These are phyloP conservation scores for Cutaneotrichosporon mucoides DNA, from an alignment of 1,284 basidiomycete species.

Conservation along the genomic window DNA sequence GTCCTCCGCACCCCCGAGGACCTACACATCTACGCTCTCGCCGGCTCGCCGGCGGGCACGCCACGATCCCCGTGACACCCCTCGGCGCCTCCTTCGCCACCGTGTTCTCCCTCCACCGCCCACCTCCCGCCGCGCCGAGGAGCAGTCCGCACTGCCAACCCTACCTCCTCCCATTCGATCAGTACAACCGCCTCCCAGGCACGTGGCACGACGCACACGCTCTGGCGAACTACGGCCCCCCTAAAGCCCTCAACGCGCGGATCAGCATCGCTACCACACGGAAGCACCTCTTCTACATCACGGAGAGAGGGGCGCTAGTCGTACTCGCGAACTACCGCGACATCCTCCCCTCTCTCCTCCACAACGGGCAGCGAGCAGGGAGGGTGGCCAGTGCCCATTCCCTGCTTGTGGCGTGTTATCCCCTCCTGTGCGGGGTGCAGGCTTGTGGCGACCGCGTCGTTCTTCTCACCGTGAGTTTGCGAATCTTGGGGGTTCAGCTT, in stretches of 20 bases:
- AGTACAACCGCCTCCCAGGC: background rate
- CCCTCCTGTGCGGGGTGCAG: background rate
- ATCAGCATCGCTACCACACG: background rate
- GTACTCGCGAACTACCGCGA: slow-evolving; percentile 28
- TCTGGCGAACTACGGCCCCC: background rate
- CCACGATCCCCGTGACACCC: slow-evolving; percentile 10
- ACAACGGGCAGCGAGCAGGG: background rate
- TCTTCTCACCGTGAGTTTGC: background rate
- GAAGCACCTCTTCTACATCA: slow-evolving; percentile 25
- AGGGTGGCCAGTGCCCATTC: background rate
- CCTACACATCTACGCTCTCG: background rate
- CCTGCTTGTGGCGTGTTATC: background rate
- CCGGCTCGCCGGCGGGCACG: background rate
- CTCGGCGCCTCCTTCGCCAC: background rate
- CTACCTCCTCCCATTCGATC: background rate
- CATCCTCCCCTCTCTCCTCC: slow-evolving; percentile 6
- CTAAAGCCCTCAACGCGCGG: background rate
- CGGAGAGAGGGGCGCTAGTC: slow-evolving; percentile 16
- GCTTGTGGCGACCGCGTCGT: background rate
- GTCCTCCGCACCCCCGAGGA: background rate
- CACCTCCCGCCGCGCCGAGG: slow-evolving; percentile 24
- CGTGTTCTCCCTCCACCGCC: background rate
- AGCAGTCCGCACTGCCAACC: background rate
- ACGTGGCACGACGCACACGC: background rate
- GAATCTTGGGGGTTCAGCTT: too few relatives aligned